Evolutionary conservation across 75 land plant species (phyloP).

Genomic region (Sequoiadendron giganteum): DNA sequence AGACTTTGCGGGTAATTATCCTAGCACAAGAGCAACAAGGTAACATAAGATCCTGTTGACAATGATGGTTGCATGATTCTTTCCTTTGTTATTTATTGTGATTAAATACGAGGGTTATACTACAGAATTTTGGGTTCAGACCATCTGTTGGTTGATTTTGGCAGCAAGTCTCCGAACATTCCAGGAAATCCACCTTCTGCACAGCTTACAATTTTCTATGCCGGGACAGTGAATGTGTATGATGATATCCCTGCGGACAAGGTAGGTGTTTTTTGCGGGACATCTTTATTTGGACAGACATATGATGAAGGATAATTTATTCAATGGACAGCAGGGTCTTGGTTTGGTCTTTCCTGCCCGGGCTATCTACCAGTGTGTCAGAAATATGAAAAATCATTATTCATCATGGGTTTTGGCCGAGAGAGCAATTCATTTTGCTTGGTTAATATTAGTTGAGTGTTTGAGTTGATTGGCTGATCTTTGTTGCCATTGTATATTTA

Average conservation of each 20-base stretch:
- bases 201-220: constrained; percentile 3
- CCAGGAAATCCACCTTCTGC: constrained; percentile 5
- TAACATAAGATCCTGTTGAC: neutral
- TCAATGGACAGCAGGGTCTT: neutral
- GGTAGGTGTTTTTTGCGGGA: neutral
- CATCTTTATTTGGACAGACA: neutral
- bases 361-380: neutral
- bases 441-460: neutral
- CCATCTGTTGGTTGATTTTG: neutral
- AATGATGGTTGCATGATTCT: neutral
- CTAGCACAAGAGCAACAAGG: neutral
- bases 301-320: neutral
- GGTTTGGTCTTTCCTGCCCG: neutral
- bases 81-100: neutral
- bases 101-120: neutral
- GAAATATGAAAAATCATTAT: neutral
- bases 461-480: constrained; percentile 5
- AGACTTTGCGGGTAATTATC: neutral
- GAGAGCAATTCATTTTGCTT: neutral
- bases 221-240: constrained; percentile 3
- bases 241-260: constrained; percentile 5
- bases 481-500: constrained; percentile 4
- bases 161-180: neutral
- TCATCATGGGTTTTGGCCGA: neutral
- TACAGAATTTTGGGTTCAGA: neutral